These are phyloP conservation scores for Dictyostelium purpureum DNA, from an alignment of 78 protist genomes.

Conservation along the genomic window DNA sequence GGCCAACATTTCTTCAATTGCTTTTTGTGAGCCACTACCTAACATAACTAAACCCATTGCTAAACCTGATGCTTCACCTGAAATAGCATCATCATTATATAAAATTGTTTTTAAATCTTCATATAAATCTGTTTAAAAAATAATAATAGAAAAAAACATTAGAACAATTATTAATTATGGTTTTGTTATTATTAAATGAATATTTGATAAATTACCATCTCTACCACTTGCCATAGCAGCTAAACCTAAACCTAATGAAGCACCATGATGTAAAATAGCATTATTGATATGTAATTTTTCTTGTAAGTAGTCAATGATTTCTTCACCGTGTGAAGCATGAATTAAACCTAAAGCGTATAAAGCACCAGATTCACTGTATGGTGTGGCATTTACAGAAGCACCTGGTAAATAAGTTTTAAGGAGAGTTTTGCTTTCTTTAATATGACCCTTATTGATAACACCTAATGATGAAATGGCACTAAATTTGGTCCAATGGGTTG, in stretches of 20 bases:
- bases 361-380: slow-evolving; percentile 97
- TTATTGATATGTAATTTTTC: slow-evolving; percentile 47
- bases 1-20: slow-evolving; percentile 92
- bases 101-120: slow-evolving; percentile 86
- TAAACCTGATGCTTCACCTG: slow-evolving; percentile 98
- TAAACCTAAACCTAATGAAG: slow-evolving; percentile 97
- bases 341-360: slow-evolving; percentile 98
- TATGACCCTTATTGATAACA: slow-evolving; percentile 90
- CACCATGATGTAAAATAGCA: slow-evolving; percentile 97
- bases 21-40: slow-evolving; percentile 88
- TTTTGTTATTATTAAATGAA: not conserved
- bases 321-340: slow-evolving; percentile 95
- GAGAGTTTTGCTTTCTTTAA: slow-evolving; percentile 40
- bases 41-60: slow-evolving; percentile 97
- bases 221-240: slow-evolving; percentile 93
- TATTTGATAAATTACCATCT: too few species aligned
- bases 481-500: slow-evolving; percentile 98
- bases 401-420: slow-evolving; percentile 70
- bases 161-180: not conserved
- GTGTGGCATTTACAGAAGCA: slow-evolving; percentile 76
- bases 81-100: slow-evolving; percentile 91
- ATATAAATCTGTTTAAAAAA: too few species aligned
- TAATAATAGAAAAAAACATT: not conserved
- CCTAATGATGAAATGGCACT: slow-evolving; percentile 95
- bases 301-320: slow-evolving; percentile 60